Base-by-base conservation (phyloP, 306 rosid genomes). In the Cyamopsis tetragonoloba region DNA sequence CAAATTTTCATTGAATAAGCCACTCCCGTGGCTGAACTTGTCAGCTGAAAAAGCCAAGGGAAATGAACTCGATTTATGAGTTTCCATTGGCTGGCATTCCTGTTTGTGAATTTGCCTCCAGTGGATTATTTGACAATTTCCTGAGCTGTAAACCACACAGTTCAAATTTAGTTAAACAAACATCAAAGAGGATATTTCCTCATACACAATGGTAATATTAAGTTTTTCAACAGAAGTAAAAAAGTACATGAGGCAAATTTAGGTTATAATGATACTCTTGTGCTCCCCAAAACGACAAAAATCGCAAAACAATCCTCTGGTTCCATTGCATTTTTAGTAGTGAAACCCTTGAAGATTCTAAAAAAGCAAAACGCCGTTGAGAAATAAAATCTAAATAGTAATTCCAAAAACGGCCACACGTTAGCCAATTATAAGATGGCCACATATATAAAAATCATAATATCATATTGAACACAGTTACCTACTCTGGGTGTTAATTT, bases 91-190 rank as follows among this genome's bases (percentile, higher is more conserved):
- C 80, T 69, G 80, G 73, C 96, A 89, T 74, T 85, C 90, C 49
- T 79, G 84, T 83, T 86, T 86, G 83, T 89, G 96, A 77, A 66
- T 69, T 81, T 81, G 82, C 84, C 96, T 84, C 96, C 96, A 89
- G 49, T 89, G 96, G 55, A 84, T 72, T 69, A 89, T 86, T 77
- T 89, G 96, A 79, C 96, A 89, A 70, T 89, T 84, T 66, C 96
- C 96, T 48, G 93, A 89, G 85, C 96, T 89, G 91, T 73, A 77
- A 79, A 77, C 70, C 77, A 48, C 75, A 70, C 67, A 75, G 76
- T 80, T 72, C 44, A 75, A 61, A 70, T 43, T 59, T 81, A 14
- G 37, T 65, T 37, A 62, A 73, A 41, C 13, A 64, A 62, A 35
- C 54, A 57, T 47, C n/a, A 56, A 75, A 54, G 14, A 63, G 44